Conservation (phyloP, 2,329 filamentous ascomycete species). For the Ceratocystis cacaofunesta region DNA sequence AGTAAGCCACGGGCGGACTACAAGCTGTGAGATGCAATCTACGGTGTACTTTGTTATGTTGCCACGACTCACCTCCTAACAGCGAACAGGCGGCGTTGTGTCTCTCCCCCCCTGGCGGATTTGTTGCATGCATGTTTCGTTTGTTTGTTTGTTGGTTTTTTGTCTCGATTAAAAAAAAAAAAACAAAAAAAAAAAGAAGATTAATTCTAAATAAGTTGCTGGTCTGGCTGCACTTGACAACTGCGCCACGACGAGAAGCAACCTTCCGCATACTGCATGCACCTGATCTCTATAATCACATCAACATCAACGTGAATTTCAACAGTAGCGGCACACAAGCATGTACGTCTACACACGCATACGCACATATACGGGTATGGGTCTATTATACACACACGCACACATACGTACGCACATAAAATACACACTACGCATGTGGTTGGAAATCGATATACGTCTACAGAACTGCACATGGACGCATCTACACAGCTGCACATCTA, state of each 20-base stretch:
- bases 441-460: neutral
- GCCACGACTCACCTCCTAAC: neutral
- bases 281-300: neutral
- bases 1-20: neutral
- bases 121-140: neutral
- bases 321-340: neutral
- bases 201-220: neutral
- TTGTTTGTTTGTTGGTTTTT: neutral
- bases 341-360: neutral
- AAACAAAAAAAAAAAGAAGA: neutral
- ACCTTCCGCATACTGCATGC: neutral
- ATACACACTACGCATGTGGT: no score
- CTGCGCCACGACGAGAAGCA: neutral
- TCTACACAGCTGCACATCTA: neutral
- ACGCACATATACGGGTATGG: neutral
- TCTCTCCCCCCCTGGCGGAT: neutral
- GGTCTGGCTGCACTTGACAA: slow-evolving; percentile 2
- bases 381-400: no score
- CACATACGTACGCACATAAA: no score
- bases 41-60: neutral
- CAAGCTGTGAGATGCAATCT: neutral
- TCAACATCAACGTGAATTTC: neutral
- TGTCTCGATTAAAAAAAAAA: neutral
- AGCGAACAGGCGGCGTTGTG: neutral
- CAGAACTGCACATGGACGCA: neutral